These are phyloP conservation scores for Crepidotus variabilis DNA, from an alignment of 768 basidiomycete species.

Conservation along the genomic window DNA sequence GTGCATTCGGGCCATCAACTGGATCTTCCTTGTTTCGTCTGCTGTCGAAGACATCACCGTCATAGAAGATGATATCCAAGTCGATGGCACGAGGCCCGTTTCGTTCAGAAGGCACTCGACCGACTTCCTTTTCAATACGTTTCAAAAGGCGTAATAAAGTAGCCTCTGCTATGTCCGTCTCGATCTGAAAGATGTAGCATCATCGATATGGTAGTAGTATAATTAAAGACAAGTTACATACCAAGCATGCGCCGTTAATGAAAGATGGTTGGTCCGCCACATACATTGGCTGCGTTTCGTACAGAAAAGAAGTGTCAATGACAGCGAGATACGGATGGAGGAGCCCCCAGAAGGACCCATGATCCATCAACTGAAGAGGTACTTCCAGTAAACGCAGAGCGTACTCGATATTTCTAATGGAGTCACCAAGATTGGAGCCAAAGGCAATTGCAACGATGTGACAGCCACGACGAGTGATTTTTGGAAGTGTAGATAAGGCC, in stretches of 20 bases:
- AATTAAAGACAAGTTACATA: slow-evolving; percentile 34
- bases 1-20: slow-evolving; percentile 49
- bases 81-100: slow-evolving; percentile 91
- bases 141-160: slow-evolving; percentile 66
- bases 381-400: slow-evolving; percentile 72
- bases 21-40: slow-evolving; percentile 39
- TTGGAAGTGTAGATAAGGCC: neutral
- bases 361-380: slow-evolving; percentile 27
- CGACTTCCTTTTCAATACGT: slow-evolving; percentile 66
- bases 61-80: slow-evolving; percentile 83
- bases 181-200: slow-evolving; percentile 50
- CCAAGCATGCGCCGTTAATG: slow-evolving; percentile 88
- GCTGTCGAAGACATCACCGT: slow-evolving; percentile 49
- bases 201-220: neutral
- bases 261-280: slow-evolving; percentile 86
- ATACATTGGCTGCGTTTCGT: slow-evolving; percentile 96
- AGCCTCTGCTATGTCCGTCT: slow-evolving; percentile 63
- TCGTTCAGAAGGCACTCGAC: slow-evolving; percentile 71
- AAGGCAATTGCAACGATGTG: slow-evolving; percentile 65
- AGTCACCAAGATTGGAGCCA: slow-evolving; percentile 89
- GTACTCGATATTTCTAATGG: slow-evolving; percentile 74
- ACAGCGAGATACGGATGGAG: slow-evolving; percentile 34
- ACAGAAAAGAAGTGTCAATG: slow-evolving; percentile 82
- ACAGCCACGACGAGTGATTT: neutral
- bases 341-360: slow-evolving; percentile 3